Percentiles rank a stretch among this genome's conserved stretches.
These are phyloP conservation scores for Quaeritorhiza haematococci DNA, from an alignment of 371 early-diverging fungal genomes.

Conservation along the genomic window DNA sequence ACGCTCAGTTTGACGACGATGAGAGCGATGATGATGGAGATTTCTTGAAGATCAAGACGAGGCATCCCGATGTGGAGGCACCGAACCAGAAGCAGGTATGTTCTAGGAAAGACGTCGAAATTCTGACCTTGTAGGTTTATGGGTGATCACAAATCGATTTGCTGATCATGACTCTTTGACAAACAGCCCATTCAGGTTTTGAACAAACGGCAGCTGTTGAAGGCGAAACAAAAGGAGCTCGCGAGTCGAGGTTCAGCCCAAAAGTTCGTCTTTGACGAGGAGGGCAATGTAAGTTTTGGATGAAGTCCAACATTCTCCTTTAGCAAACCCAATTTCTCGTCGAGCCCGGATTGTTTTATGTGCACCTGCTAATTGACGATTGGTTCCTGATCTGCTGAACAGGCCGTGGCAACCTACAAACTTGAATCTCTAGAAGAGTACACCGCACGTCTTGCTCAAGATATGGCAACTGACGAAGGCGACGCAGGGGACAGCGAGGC, in stretches of 20 bases:
- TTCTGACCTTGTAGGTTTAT: constrained; percentile 2
- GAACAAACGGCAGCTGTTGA: constrained; percentile 65
- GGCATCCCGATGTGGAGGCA: constrained; percentile 37
- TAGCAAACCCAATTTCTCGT: background rate
- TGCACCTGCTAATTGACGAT: background rate
- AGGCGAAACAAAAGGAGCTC: constrained; percentile 66
- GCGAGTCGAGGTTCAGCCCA: constrained; percentile 64
- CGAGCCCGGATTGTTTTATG: background rate
- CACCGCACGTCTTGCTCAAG: too few relatives aligned
- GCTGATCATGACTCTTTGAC: constrained; percentile 9
- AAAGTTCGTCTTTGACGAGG: constrained; percentile 86
- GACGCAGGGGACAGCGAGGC: constrained; percentile 65
- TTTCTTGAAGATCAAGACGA: constrained; percentile 76
- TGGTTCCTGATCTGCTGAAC: background rate
- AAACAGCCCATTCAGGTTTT: constrained; percentile 28
- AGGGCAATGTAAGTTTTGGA: constrained; percentile 62
- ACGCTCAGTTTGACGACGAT: constrained; percentile 48
- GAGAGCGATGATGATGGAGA: constrained; percentile 51
- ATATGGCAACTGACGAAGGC: too few relatives aligned
- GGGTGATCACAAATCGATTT: background rate
- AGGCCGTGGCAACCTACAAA: constrained; percentile 67
- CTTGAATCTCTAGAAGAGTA: constrained; percentile 73
- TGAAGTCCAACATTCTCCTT: background rate
- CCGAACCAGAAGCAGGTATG: too few relatives aligned
- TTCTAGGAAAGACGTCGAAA: background rate